Conservation (phyloP, 2,329 filamentous ascomycete genomes). For the Apiospora rasikravindrae region DNA sequence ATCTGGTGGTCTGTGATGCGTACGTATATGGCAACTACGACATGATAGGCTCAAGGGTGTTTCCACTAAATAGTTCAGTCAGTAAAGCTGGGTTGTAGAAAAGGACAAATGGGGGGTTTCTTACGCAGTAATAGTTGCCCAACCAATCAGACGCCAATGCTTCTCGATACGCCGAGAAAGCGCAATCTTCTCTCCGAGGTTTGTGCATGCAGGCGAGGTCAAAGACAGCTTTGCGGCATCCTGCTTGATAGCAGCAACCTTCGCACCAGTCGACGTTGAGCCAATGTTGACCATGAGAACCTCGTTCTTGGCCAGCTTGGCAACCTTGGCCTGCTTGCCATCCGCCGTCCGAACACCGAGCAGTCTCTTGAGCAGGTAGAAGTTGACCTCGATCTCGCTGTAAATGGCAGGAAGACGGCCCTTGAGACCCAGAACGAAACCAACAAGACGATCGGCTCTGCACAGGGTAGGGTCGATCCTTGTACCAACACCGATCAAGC, state of each 20-base stretch:
- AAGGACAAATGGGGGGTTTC: conserved; percentile 35
- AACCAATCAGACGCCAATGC: conserved; percentile 96
- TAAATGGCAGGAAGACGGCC: conserved; percentile 95
- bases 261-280: conserved; percentile 94
- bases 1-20: not conserved
- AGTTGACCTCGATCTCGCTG: conserved; percentile 98
- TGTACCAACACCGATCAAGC: conserved; percentile 97
- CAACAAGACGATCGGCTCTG: conserved; percentile 97
- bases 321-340: conserved; percentile 99
- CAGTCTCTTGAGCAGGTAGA: conserved; percentile 93
- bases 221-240: conserved; percentile 95
- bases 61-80: conserved; percentile 48
- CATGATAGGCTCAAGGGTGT: conserved; percentile 58
- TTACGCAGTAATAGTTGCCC: conserved; percentile 79
- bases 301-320: conserved; percentile 97
- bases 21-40: conserved; percentile 19
- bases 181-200: conserved; percentile 97
- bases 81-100: conserved; percentile 25
- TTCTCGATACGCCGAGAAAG: conserved; percentile 97
- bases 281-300: conserved; percentile 99
- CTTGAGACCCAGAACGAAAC: conserved; percentile 95
- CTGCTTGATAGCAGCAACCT: conserved; percentile 95
- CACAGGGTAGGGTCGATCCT: conserved; percentile 97
- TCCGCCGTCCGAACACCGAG: conserved; percentile 97
- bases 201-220: conserved; percentile 93